phyloP scores from a whole-genome alignment of 2,329 filamentous ascomycete genomes.

The Stachybotrys echinatus region DNA sequence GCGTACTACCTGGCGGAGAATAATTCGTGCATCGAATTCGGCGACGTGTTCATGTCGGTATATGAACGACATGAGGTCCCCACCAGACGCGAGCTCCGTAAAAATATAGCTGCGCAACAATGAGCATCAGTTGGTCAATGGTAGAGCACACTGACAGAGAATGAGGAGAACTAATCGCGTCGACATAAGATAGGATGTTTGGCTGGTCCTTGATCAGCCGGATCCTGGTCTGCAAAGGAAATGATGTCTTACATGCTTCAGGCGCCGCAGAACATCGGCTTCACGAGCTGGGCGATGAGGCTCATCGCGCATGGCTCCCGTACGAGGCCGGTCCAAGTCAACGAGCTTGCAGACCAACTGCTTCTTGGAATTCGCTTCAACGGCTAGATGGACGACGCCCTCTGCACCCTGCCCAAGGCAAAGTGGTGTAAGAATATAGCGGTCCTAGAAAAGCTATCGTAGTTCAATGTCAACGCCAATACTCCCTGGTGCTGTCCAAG shows the following conservation, averaged over 20 bases:
- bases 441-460: conserved; percentile 24
- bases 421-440: conserved; percentile 25
- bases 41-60: conserved; percentile 25
- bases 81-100: conserved; percentile 50
- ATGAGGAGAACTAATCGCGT: conserved; percentile 42
- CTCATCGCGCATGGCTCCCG: conserved; percentile 17
- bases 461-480: neutral
- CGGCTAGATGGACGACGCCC: conserved; percentile 29
- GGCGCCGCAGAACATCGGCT: conserved; percentile 44
- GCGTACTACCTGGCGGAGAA: conserved; percentile 41
- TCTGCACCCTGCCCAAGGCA: conserved; percentile 32
- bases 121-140: neutral
- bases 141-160: conserved; percentile 42
- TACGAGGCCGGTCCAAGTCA: conserved; percentile 33
- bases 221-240: neutral
- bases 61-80: conserved; percentile 47
- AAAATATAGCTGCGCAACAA: conserved; percentile 42
- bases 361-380: conserved; percentile 43
- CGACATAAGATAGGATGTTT: conserved; percentile 47
- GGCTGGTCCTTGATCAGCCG: conserved; percentile 32
- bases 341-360: conserved; percentile 69
- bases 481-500: neutral
- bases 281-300: conserved; percentile 39
- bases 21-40: conserved; percentile 37
- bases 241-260: conserved; percentile 43